These are phyloP conservation scores for Xylaria curta DNA, from an alignment of 495 filamentous ascomycete genomes.

Conservation along the genomic window DNA sequence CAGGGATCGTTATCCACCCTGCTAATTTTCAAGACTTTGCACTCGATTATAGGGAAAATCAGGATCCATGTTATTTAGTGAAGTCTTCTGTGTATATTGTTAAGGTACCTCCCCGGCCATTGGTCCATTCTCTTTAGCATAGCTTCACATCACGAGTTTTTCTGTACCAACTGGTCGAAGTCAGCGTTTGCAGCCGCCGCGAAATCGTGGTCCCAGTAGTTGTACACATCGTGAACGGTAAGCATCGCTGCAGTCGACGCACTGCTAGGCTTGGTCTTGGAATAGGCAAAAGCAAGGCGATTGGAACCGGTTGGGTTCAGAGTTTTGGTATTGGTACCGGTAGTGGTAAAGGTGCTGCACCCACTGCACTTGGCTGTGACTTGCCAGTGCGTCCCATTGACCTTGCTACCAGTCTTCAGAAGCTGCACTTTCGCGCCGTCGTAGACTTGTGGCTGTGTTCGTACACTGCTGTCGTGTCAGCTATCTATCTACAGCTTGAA, in stretches of 20 bases:
- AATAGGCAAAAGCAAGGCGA: slow-evolving; percentile 53
- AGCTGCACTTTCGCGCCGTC: slow-evolving; percentile 40
- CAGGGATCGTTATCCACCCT: background rate
- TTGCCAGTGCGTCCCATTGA: slow-evolving; percentile 55
- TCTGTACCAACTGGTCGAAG: slow-evolving; percentile 43
- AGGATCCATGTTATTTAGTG: background rate
- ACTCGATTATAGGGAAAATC: background rate
- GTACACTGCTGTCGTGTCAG: slow-evolving; percentile 34
- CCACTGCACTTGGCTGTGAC: slow-evolving; percentile 51
- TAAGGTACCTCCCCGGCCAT: background rate
- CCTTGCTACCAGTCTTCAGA: slow-evolving; percentile 44
- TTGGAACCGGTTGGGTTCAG: slow-evolving; percentile 47
- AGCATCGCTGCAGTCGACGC: slow-evolving; percentile 43
- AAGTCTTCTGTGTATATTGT: background rate
- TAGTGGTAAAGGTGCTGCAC: slow-evolving; percentile 45
- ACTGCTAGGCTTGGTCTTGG: slow-evolving; percentile 38
- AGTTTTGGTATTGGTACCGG: slow-evolving; percentile 35
- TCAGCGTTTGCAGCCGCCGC: slow-evolving; percentile 43
- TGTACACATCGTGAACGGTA: slow-evolving; percentile 47
- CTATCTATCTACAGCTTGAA: background rate
- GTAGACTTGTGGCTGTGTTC: slow-evolving; percentile 41
- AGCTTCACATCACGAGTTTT: slow-evolving; percentile 37
- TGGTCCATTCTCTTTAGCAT: background rate
- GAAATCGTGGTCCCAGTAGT: slow-evolving; percentile 55
- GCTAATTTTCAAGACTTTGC: background rate